A percentile compares a stretch with the other conserved stretches of the same genome.
Evolutionary conservation across 768 basidiomycete species (phyloP).

Genomic region (Albatrellus ellisii): DNA sequence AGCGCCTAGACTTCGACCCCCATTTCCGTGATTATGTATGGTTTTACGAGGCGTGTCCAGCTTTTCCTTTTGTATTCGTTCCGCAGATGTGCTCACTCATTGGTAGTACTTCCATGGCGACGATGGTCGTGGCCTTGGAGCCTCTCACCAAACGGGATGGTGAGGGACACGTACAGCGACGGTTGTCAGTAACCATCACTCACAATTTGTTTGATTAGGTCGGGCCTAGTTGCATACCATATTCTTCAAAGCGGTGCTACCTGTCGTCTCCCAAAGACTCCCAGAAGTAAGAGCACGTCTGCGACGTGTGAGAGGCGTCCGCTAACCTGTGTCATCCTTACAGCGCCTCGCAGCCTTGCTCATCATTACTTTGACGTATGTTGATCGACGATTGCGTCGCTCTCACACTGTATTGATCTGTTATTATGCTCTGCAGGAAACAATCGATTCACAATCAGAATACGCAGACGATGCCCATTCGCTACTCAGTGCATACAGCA

Average conservation of each 20-base stretch:
- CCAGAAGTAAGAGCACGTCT: slow-evolving; percentile 72
- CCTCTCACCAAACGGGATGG: slow-evolving; percentile 99
- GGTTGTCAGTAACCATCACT: background rate
- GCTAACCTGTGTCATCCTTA: background rate
- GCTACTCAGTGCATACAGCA: slow-evolving; percentile 45
- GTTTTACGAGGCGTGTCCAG: slow-evolving; percentile 85
- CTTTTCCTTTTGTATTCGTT: too few species aligned
- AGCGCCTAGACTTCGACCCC: slow-evolving; percentile 80
- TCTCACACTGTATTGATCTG: slow-evolving; percentile 3
- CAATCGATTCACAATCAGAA: slow-evolving; percentile 59
- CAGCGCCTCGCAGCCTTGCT: slow-evolving; percentile 79
- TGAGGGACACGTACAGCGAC: slow-evolving; percentile 21
- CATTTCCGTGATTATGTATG: slow-evolving; percentile 95
- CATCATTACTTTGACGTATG: slow-evolving; percentile 91
- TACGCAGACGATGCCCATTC: slow-evolving; percentile 61
- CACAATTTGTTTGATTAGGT: slow-evolving; percentile 31
- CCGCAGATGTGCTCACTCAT: background rate
- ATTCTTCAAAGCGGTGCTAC: slow-evolving; percentile 83
- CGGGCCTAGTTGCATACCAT: slow-evolving; percentile 81
- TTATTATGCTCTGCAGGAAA: slow-evolving; percentile 35
- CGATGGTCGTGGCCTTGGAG: slow-evolving; percentile 83
- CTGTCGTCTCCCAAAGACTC: slow-evolving; percentile 88
- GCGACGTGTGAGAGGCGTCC: background rate
- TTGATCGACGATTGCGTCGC: slow-evolving; percentile 9
- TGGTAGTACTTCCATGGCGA: slow-evolving; percentile 90